A percentile compares a stretch with the other conserved stretches of the same genome.
Evolutionary conservation across 495 filamentous ascomycete genomes (phyloP).

Genomic region (Haplographium delicatum): DNA sequence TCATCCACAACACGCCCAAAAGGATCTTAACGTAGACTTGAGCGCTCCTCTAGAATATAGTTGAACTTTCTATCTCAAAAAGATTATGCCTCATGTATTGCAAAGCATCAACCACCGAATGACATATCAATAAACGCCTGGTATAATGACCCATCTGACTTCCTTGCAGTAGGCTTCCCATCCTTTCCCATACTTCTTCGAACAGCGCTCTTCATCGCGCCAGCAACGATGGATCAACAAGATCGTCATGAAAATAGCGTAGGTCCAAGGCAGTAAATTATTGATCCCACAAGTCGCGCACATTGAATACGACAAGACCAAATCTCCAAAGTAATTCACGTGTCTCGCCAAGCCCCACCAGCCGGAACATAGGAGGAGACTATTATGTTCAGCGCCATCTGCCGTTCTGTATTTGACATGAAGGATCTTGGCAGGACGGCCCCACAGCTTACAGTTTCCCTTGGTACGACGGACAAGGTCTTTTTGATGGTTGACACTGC

Average conservation of each 20-base stretch:
- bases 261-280: slow-evolving; percentile 40
- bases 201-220: slow-evolving; percentile 38
- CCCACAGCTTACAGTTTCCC: slow-evolving; percentile 40
- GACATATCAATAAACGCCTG: slow-evolving; percentile 31
- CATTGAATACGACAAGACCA: slow-evolving; percentile 37
- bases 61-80: no score
- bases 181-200: slow-evolving; percentile 37
- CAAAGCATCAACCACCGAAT: background rate
- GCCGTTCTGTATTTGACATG: slow-evolving; percentile 33
- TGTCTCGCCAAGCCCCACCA: slow-evolving; percentile 47
- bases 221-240: slow-evolving; percentile 31
- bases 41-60: no score
- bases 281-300: slow-evolving; percentile 37
- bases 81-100: no score
- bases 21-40: no score
- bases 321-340: slow-evolving; percentile 44
- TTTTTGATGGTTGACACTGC: slow-evolving; percentile 44
- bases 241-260: slow-evolving; percentile 40
- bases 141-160: slow-evolving; percentile 41
- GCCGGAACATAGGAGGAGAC: slow-evolving; percentile 39
- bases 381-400: slow-evolving; percentile 36
- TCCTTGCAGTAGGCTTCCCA: slow-evolving; percentile 40
- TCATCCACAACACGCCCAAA: no score
- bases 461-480: slow-evolving; percentile 37
- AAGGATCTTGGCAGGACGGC: slow-evolving; percentile 35